These are phyloP conservation scores for Colletotrichum tamarilloi DNA, from an alignment of 2,329 filamentous ascomycete genomes.

Conservation along the genomic window DNA sequence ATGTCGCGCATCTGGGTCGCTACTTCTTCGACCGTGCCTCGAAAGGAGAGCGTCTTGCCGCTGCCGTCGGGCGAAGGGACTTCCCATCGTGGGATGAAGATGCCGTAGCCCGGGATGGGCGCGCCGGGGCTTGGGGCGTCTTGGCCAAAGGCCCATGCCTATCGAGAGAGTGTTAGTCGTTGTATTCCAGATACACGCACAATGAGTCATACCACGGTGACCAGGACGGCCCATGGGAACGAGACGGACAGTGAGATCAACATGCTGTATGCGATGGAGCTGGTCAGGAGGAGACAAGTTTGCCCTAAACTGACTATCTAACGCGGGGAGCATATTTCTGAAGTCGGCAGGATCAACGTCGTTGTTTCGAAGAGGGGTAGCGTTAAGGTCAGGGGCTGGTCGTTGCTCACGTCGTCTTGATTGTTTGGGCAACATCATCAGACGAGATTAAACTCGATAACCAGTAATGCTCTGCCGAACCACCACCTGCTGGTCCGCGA, in stretches of 20 bases:
- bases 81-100: conserved; percentile 7
- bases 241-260: not conserved
- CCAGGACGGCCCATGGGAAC: not conserved
- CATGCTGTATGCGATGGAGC: not conserved
- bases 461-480: not conserved
- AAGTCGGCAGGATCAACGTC: not conserved
- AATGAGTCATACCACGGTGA: not conserved
- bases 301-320: no score
- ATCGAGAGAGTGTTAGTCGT: not conserved
- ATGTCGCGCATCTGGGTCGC: not conserved
- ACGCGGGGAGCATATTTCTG: not conserved
- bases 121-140: not conserved
- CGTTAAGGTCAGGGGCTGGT: not conserved
- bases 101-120: conserved; percentile 5
- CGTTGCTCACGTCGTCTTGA: not conserved
- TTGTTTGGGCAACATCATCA: not conserved
- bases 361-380: not conserved
- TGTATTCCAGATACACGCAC: not conserved
- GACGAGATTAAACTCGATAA: not conserved
- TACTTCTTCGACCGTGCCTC: conserved; percentile 17
- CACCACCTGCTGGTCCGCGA: not conserved
- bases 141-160: not conserved
- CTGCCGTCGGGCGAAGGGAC: conserved; percentile 4
- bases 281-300: no score
- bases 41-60: conserved; percentile 3